phyloP scores from a whole-genome alignment of 306 rosid species.

The Biancaea sappan region DNA sequence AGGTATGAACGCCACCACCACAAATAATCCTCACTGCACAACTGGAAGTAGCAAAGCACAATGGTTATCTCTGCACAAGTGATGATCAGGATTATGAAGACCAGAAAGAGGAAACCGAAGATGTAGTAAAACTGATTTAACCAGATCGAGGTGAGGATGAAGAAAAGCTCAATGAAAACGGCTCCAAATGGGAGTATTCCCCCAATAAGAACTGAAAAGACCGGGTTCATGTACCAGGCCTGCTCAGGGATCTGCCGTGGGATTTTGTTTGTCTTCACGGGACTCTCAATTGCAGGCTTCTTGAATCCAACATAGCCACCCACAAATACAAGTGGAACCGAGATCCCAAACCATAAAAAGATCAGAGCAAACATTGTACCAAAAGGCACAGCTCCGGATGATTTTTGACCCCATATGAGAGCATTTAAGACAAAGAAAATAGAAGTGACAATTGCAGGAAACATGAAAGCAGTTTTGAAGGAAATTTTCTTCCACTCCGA shows the following conservation, averaged over 20 bases:
- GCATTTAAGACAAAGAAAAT: conserved; percentile 80
- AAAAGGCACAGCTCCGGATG: conserved; percentile 98
- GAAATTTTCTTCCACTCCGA: conserved; percentile 92
- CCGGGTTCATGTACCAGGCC: conserved; percentile 98
- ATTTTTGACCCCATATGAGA: conserved; percentile 93
- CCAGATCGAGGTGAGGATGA: conserved; percentile 97
- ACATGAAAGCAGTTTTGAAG: conserved; percentile 76
- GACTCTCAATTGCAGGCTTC: conserved; percentile 92
- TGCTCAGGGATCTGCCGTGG: conserved; percentile 98
- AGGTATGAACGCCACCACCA: conserved; percentile 99
- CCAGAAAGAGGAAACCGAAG: conserved; percentile 96
- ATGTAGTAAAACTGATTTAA: conserved; percentile 98
- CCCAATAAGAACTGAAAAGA: conserved; percentile 83
- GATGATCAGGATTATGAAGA: conserved; percentile 76
- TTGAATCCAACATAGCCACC: conserved; percentile 91
- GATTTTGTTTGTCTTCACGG: conserved; percentile 97
- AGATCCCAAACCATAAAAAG: conserved; percentile 97
- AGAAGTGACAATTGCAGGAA: conserved; percentile 75
- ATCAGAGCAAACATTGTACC: conserved; percentile 98
- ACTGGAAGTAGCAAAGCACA: conserved; percentile 97
- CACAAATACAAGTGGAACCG: conserved; percentile 93
- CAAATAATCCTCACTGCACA: conserved; percentile 95
- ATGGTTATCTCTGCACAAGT: conserved; percentile 93
- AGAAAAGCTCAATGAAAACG: conserved; percentile 96
- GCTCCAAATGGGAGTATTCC: conserved; percentile 98